Base-by-base conservation (phyloP, 1,284 basidiomycete genomes). In the Puccinia coronata region DNA sequence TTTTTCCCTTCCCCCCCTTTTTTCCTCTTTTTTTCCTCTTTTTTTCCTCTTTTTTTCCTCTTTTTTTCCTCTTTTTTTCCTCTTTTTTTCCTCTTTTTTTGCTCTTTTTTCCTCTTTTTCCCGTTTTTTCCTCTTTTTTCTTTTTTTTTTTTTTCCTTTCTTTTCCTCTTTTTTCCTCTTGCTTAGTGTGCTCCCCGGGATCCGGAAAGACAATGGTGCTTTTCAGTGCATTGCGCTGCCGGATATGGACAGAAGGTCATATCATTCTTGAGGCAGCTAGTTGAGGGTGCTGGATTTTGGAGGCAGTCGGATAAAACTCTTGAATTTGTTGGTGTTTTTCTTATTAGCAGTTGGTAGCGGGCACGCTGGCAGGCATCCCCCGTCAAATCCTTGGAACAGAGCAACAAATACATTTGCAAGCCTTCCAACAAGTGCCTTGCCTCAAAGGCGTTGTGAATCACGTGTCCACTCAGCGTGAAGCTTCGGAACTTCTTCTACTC, bases 171-270 rank as follows among this genome's bases (percentile, higher is more conserved):
- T n/a, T n/a, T n/a, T n/a, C n/a, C n/a, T n/a, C n/a, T n/a, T n/a
- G n/a, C n/a, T n/a, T n/a, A n/a, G n/a, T n/a, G n/a, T n/a, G n/a
- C n/a, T n/a, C n/a, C n/a, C n/a, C n/a, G n/a, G n/a, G n/a, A n/a
- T n/a, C n/a, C n/a, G n/a, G n/a, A n/a, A n/a, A n/a, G n/a, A n/a
- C n/a, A n/a, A n/a, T n/a, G n/a, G n/a, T n/a, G n/a, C n/a, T n/a
- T n/a, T n/a, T n/a, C n/a, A n/a, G n/a, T n/a, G n/a, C n/a, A n/a
- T n/a, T n/a, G n/a, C n/a, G n/a, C n/a, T n/a, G n/a, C n/a, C n/a
- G n/a, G n/a, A n/a, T n/a, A n/a, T n/a, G n/a, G n/a, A n/a, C 97
- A 99, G 86, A 90, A 94, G 25, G 97, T 99, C 84, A 99, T 99
- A 84, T 98, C 96, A 0, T 99, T 99, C 89, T 90, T 99, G 83